phyloP scores from a whole-genome alignment of 2,329 filamentous ascomycete species.

The Alternaria sp. region DNA sequence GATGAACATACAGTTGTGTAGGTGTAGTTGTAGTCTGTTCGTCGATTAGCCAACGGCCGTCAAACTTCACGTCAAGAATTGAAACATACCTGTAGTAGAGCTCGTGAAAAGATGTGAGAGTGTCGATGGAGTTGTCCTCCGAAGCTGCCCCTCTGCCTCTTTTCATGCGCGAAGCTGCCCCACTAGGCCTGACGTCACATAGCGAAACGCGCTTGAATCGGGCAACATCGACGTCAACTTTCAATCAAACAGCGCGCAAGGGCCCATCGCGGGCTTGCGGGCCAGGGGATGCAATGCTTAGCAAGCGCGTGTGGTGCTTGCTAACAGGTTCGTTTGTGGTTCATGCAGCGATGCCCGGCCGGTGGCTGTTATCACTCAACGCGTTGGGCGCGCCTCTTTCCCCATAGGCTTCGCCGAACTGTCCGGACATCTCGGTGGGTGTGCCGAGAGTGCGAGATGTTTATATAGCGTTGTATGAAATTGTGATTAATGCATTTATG shows the following conservation, averaged over 20 bases:
- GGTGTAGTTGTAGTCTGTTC: background rate
- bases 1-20: background rate
- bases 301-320: slow-evolving; percentile 10
- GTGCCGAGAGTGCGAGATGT: background rate
- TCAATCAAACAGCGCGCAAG: slow-evolving; percentile 18
- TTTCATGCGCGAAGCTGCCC: slow-evolving; percentile 27
- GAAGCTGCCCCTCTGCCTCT: slow-evolving; percentile 13
- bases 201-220: slow-evolving; percentile 22
- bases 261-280: slow-evolving; percentile 10
- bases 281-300: slow-evolving; percentile 9
- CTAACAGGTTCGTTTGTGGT: slow-evolving; percentile 5
- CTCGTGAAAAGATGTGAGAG: slow-evolving; percentile 1
- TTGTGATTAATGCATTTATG: background rate
- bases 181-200: slow-evolving; percentile 37
- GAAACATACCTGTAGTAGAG: slow-evolving; percentile 5
- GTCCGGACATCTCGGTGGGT: background rate
- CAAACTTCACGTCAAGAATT: fast-evolving
- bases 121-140: background rate
- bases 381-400: background rate
- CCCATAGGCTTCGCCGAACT: background rate
- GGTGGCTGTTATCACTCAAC: slow-evolving; percentile 14
- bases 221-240: slow-evolving; percentile 38
- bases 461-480: background rate
- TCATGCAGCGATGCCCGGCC: slow-evolving; percentile 10
- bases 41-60: background rate